A percentile compares a stretch with the other conserved stretches of the same genome.
Evolutionary conservation across 768 basidiomycete genomes (phyloP).

Genomic region (Cyathus striatus): DNA sequence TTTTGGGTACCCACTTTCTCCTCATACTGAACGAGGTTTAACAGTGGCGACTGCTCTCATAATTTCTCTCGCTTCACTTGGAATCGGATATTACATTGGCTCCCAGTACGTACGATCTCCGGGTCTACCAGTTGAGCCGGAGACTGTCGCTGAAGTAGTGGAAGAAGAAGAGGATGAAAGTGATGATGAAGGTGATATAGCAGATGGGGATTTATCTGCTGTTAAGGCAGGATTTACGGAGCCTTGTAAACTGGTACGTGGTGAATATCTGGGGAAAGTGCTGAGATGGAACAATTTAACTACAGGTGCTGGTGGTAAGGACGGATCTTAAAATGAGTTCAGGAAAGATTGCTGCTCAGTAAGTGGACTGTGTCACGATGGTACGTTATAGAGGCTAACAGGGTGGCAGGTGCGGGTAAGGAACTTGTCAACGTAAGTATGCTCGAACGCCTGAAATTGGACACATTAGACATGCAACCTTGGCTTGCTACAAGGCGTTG

Average conservation of each 20-base stretch:
- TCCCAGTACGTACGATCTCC: conserved; percentile 7
- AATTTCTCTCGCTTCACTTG: conserved; percentile 33
- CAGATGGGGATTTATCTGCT: conserved; percentile 62
- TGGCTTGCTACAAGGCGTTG: conserved; percentile 90
- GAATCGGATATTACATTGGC: conserved; percentile 41
- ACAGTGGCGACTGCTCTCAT: neutral
- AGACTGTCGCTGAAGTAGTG: conserved; percentile 9
- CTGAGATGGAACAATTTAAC: neutral
- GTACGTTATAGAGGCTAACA: conserved; percentile 8
- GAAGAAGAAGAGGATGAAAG: conserved; percentile 34
- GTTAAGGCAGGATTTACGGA: conserved; percentile 53
- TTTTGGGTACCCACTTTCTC: too few relatives aligned
- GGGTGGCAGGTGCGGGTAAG: conserved; percentile 34
- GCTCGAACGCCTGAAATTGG: too few relatives aligned
- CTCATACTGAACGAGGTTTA: too few relatives aligned
- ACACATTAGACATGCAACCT: conserved; percentile 84
- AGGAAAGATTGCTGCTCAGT: conserved; percentile 76
- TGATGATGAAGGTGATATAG: conserved; percentile 44
- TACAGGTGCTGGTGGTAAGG: conserved; percentile 39
- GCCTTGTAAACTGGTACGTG: conserved; percentile 68
- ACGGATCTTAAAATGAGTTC: conserved; percentile 57
- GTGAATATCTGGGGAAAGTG: too few relatives aligned
- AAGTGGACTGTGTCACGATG: conserved; percentile 20
- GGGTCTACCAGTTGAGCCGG: neutral
- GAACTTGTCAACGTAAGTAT: too few relatives aligned